Base-by-base conservation (phyloP, 164 flowering plant genomes). In the Chimonanthus salicifolius region DNA sequence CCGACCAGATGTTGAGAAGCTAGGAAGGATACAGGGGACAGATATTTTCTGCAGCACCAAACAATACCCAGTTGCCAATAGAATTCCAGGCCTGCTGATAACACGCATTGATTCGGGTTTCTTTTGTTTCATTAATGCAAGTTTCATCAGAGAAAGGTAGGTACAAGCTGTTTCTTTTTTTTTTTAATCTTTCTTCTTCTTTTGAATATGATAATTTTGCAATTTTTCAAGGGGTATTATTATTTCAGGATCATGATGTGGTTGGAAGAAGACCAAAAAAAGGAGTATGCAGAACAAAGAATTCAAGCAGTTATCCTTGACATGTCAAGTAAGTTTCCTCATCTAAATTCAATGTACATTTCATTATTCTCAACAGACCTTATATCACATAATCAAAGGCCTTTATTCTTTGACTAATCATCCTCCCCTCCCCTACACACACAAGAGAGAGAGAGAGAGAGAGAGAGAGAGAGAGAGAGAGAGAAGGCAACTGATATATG, bases 101-200 rank as follows among this genome's bases (percentile, higher is more conserved):
- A 70, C 85, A 67, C 83, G 97, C 11, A 69, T 90, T 21, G 82
- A 85, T 71, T 84, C 92, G 20, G 81, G 79, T 16, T 80, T 85
- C 10, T 79, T 91, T 20, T 92, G 94, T 79, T 94, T 94, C 78
- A 84, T 88, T 15, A 94, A 94, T 83, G 89, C 97, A 66, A 89
- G 80, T 75, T 88, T 79, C 75, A 75, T 89, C 6, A 80, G 85
- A 82, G 92, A 89, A 78, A 88, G 94, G 98, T 91, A 54, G 16
- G 60, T 13, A 15, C 60, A 54, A 54, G 16, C 60, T 54, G 5
- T 11, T 11, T 13, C 13, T n/a, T n/a, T 54, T 54, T 11, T 13
- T 3, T 10, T 54, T n/a, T n/a, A n/a, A 9, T 11, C 6, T 11
- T 54, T n/a, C 60, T 2, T 3, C 16, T 54, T n/a, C 60, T 54